These are phyloP conservation scores for Sarocladiaceae sp. DNA, from an alignment of 2,329 filamentous ascomycete species.

Conservation along the genomic window DNA sequence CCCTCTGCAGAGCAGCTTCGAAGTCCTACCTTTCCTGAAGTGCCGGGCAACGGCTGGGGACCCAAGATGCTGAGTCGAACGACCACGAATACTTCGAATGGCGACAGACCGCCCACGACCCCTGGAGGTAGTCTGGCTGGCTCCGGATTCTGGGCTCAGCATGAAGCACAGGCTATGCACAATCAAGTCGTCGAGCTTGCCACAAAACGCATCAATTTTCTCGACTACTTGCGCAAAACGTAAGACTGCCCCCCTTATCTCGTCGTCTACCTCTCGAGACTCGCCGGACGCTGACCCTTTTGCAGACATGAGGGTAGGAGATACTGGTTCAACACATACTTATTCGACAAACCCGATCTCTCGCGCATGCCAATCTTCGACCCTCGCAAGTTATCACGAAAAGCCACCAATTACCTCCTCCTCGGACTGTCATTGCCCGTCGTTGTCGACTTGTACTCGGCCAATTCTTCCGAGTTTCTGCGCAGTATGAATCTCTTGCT, in stretches of 20 bases:
- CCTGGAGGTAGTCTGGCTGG: slow-evolving; percentile 10
- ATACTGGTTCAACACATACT: slow-evolving; percentile 97
- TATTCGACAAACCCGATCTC: slow-evolving; percentile 80
- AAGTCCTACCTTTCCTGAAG: slow-evolving; percentile 1
- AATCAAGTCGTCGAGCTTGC: slow-evolving; percentile 75
- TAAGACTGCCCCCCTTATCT: slow-evolving; percentile 50
- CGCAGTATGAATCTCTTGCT: slow-evolving; percentile 79
- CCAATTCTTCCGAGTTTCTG: slow-evolving; percentile 77
- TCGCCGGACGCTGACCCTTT: neutral
- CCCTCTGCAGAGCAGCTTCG: neutral
- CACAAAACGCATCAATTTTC: slow-evolving; percentile 85
- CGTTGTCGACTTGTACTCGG: slow-evolving; percentile 80
- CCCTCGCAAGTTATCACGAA: slow-evolving; percentile 73
- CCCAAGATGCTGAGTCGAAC: slow-evolving; percentile 38
- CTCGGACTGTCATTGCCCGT: slow-evolving; percentile 87
- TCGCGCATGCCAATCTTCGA: slow-evolving; percentile 81
- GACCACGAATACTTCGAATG: slow-evolving; percentile 24
- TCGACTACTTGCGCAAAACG: slow-evolving; percentile 91
- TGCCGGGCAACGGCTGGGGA: slow-evolving; percentile 4
- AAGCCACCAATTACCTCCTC: slow-evolving; percentile 88
- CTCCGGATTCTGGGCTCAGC: slow-evolving; percentile 27
- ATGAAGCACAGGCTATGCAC: slow-evolving; percentile 43
- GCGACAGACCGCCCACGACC: slow-evolving; percentile 18
- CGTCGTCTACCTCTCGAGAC: neutral
- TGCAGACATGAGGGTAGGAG: slow-evolving; percentile 82